A percentile compares a stretch with the other conserved stretches of the same genome.
Evolutionary conservation across 208 protist species (phyloP).

Genomic region (Leptomonas pyrrhocoris): DNA sequence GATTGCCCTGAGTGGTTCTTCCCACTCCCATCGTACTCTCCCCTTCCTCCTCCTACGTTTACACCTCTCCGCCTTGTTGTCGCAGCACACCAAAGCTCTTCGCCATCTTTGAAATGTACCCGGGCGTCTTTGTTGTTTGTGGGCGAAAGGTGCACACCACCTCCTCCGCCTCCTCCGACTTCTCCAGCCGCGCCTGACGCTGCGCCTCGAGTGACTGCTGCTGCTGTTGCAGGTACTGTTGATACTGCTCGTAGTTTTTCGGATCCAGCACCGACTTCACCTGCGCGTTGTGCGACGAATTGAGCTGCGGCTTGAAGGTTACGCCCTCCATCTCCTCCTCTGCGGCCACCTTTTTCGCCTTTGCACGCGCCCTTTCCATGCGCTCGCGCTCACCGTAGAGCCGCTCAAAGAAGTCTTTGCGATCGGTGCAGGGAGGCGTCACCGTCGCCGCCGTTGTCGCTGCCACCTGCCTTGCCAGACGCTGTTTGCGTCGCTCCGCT

Average conservation of each 20-base stretch:
- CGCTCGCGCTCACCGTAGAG: conserved; percentile 47
- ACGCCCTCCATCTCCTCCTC: conserved; percentile 39
- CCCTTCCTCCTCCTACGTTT: not conserved
- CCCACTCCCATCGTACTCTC: not conserved
- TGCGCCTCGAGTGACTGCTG: conserved; percentile 35
- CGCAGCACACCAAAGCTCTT: conserved; percentile 73
- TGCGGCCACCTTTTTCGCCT: conserved; percentile 43
- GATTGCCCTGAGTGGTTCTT: not conserved
- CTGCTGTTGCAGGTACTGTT: conserved; percentile 40
- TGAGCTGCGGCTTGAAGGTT: conserved; percentile 54
- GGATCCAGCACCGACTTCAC: conserved; percentile 61
- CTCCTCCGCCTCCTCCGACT: conserved; percentile 41
- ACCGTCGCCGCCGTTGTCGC: not conserved
- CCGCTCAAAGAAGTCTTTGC: conserved; percentile 24
- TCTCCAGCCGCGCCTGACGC: conserved; percentile 32
- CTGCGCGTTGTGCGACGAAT: conserved; percentile 40
- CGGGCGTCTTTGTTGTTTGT: conserved; percentile 56
- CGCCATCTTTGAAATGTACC: conserved; percentile 78
- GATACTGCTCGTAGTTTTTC: conserved; percentile 51
- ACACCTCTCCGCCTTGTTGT: conserved; percentile 57
- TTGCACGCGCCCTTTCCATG: conserved; percentile 18
- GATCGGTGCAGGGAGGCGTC: not conserved
- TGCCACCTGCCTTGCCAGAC: too few species aligned
- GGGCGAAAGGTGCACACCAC: conserved; percentile 72
- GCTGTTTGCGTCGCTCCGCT: conserved; percentile 6